Percentiles rank a stretch among this genome's conserved stretches.
These are phyloP conservation scores for Abelmoschus esculentus DNA, from an alignment of 345 rosid genomes.

Conservation along the genomic window DNA sequence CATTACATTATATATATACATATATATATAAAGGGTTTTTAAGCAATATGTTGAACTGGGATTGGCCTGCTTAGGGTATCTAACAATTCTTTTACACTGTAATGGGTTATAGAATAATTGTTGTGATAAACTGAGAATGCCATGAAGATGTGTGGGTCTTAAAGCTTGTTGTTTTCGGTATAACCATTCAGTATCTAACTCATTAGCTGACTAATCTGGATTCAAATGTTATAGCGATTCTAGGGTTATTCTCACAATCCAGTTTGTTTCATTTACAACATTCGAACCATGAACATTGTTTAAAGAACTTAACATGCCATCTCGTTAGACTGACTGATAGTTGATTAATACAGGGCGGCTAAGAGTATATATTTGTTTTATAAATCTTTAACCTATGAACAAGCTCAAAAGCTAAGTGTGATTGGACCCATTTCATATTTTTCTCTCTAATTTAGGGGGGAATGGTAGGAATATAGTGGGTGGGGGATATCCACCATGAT, in stretches of 20 bases:
- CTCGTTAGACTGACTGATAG: too few species aligned
- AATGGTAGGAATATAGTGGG: conserved; percentile 13
- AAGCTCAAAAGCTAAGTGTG: conserved; percentile 16
- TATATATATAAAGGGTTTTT: background rate
- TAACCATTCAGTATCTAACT: too few species aligned
- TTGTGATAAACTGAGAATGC: background rate
- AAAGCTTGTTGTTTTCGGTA: conserved; percentile 14
- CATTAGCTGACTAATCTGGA: too few species aligned
- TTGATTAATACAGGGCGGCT: conserved; percentile 8
- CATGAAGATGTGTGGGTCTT: conserved; percentile 13
- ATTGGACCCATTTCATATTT: conserved; percentile 16
- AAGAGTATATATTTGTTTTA: background rate
- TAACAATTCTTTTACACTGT: conserved; percentile 8
- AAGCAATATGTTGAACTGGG: background rate
- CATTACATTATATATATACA: background rate
- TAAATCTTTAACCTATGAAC: conserved; percentile 13
- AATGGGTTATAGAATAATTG: conserved; percentile 17
- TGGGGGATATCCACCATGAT: conserved; percentile 13
- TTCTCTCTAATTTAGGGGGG: conserved; percentile 9
- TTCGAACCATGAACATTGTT: too few species aligned
- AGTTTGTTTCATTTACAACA: too few species aligned
- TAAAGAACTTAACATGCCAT: too few species aligned
- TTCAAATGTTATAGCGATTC: too few species aligned
- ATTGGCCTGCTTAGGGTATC: background rate
- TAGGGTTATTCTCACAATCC: too few species aligned